phyloP scores from a whole-genome alignment of 2,329 filamentous ascomycete species.

The Pseudophaeomoniella oleicola region DNA sequence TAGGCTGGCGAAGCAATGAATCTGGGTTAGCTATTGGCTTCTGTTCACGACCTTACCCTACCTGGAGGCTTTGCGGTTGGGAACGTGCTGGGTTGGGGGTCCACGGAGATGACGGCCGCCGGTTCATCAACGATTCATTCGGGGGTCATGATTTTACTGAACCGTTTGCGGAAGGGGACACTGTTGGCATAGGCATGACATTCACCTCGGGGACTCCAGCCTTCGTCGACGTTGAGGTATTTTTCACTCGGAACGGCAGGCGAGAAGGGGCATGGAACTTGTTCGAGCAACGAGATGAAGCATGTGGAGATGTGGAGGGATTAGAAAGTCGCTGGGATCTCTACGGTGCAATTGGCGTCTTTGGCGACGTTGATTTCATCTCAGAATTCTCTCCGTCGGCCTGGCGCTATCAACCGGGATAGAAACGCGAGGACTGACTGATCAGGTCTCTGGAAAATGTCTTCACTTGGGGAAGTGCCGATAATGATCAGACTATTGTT shows the following conservation, averaged over 20 bases:
- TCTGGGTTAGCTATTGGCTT: slow-evolving; percentile 46
- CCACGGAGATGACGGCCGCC: slow-evolving; percentile 48
- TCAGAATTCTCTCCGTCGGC: slow-evolving; percentile 30
- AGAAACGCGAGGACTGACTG: neutral
- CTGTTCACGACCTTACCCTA: slow-evolving; percentile 45
- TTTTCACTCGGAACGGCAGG: slow-evolving; percentile 44
- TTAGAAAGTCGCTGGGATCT: slow-evolving; percentile 54
- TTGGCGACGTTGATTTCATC: slow-evolving; percentile 48
- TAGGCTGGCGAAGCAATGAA: slow-evolving; percentile 24
- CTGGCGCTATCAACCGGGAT: neutral
- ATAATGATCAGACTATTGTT: too few species aligned
- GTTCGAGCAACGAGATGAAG: slow-evolving; percentile 42
- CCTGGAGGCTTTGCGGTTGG: slow-evolving; percentile 49
- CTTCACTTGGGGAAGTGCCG: too few species aligned
- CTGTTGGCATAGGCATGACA: slow-evolving; percentile 44
- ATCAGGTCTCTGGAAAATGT: too few species aligned
- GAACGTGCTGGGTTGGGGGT: slow-evolving; percentile 46
- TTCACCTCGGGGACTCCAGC: slow-evolving; percentile 25
- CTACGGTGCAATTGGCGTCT: slow-evolving; percentile 45
- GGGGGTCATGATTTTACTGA: slow-evolving; percentile 44
- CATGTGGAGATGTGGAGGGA: slow-evolving; percentile 46
- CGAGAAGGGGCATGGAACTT: slow-evolving; percentile 41
- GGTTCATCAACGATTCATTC: slow-evolving; percentile 47
- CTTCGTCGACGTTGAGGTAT: slow-evolving; percentile 30
- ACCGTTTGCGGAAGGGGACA: slow-evolving; percentile 38